Evolutionary conservation across 2,329 filamentous ascomycete species (phyloP).

Genomic region (Paradendryphiella salina): DNA sequence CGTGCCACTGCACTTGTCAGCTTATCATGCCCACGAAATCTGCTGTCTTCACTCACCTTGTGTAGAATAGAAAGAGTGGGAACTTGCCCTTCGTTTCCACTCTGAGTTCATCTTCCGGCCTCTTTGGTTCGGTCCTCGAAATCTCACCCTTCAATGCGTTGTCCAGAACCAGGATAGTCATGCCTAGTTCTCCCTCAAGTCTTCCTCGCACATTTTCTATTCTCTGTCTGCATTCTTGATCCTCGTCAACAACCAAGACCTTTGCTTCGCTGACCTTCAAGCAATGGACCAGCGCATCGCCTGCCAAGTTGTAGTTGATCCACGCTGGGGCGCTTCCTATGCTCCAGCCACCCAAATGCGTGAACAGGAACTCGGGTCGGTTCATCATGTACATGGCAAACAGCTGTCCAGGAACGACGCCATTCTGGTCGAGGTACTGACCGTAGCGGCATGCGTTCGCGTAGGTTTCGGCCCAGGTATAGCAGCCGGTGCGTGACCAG

Average conservation of each 20-base stretch:
- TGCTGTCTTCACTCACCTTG: slow-evolving; percentile 51
- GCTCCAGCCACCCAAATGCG: slow-evolving; percentile 66
- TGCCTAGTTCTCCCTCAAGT: slow-evolving; percentile 60
- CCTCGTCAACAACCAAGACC: slow-evolving; percentile 53
- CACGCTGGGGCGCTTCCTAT: slow-evolving; percentile 70
- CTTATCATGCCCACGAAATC: not conserved
- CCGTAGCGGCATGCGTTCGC: slow-evolving; percentile 48
- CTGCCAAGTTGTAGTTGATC: slow-evolving; percentile 70
- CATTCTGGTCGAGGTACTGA: slow-evolving; percentile 48
- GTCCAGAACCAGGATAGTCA: slow-evolving; percentile 61
- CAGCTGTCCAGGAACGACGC: slow-evolving; percentile 62
- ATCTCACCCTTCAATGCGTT: slow-evolving; percentile 54
- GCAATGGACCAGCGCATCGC: slow-evolving; percentile 67
- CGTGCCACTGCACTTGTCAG: slow-evolving; percentile 60
- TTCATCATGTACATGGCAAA: slow-evolving; percentile 71
- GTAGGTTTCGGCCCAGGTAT: slow-evolving; percentile 46
- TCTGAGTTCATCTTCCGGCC: slow-evolving; percentile 61
- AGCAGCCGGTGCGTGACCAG: slow-evolving; percentile 65
- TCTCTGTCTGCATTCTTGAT: slow-evolving; percentile 56
- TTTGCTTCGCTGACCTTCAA: slow-evolving; percentile 60
- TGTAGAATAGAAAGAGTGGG: slow-evolving; percentile 71
- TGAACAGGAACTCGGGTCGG: slow-evolving; percentile 67
- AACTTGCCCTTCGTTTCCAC: slow-evolving; percentile 56
- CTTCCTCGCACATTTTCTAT: slow-evolving; percentile 57
- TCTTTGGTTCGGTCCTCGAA: slow-evolving; percentile 52